Conservation (phyloP, 495 filamentous ascomycete genomes). For the Chaetomium tenue region DNA sequence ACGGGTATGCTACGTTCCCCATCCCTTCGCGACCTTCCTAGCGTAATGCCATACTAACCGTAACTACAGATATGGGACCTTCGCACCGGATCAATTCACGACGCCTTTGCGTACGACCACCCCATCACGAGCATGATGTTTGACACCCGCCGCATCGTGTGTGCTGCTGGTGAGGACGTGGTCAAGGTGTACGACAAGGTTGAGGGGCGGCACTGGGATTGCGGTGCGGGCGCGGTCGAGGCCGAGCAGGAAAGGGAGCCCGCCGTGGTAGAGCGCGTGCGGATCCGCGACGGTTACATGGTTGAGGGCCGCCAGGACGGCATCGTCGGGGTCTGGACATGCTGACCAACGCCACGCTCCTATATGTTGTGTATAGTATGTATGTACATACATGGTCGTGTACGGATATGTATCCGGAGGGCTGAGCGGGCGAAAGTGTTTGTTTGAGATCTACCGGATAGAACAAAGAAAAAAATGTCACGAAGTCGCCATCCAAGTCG, state of each 20-base stretch:
- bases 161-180: constrained; percentile 85
- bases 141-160: constrained; percentile 83
- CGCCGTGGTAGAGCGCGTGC: constrained; percentile 78
- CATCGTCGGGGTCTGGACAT: constrained; percentile 88
- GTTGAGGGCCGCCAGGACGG: constrained; percentile 88
- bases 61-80: constrained; percentile 94
- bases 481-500: background rate
- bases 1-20: constrained; percentile 56
- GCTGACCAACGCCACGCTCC: background rate
- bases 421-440: too few relatives aligned
- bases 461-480: background rate
- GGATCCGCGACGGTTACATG: constrained; percentile 91
- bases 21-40: constrained; percentile 24
- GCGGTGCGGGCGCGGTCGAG: constrained; percentile 72
- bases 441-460: background rate
- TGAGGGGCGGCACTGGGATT: constrained; percentile 95
- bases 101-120: constrained; percentile 93
- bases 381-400: background rate
- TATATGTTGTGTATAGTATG: background rate
- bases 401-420: background rate
- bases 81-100: constrained; percentile 90
- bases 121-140: constrained; percentile 98
- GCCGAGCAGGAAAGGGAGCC: constrained; percentile 60
- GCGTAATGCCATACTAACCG: background rate
- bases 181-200: constrained; percentile 98